phyloP scores from a whole-genome alignment of 768 basidiomycete genomes.

The Mycena rebaudengoi region DNA sequence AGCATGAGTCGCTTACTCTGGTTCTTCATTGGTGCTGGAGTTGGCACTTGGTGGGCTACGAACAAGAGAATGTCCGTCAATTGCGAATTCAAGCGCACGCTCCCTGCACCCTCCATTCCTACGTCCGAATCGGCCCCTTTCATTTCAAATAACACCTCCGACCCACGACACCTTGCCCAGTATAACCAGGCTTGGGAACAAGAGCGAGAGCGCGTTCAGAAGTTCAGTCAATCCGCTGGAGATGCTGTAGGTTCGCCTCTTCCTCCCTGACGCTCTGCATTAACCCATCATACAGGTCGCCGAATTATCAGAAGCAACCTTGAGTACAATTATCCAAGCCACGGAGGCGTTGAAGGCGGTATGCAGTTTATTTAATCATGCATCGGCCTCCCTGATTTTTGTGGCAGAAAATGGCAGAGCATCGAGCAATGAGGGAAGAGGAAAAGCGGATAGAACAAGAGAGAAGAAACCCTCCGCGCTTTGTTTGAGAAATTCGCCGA shows the following conservation, averaged over 20 bases:
- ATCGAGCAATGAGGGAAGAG: conserved; percentile 17
- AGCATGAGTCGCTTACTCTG: conserved; percentile 18
- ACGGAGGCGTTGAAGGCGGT: conserved; percentile 27
- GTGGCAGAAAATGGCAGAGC: conserved; percentile 28
- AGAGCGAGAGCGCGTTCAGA: conserved; percentile 34
- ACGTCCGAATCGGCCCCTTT: neutral
- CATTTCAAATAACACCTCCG: too few relatives aligned
- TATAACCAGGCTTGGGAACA: conserved; percentile 47
- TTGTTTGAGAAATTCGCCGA: too few relatives aligned
- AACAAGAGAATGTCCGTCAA: conserved; percentile 6
- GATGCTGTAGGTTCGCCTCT: conserved; percentile 9
- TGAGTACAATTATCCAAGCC: conserved; percentile 25
- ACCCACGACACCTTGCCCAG: conserved; percentile 33
- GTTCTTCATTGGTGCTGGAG: conserved; percentile 19
- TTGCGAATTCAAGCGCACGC: conserved; percentile 2
- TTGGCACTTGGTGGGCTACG: conserved; percentile 24
- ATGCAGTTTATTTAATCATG: neutral
- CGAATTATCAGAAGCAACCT: conserved; percentile 22
- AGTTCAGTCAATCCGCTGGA: conserved; percentile 19
- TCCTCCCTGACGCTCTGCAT: neutral
- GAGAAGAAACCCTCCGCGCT: conserved; percentile 15
- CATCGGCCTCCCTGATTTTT: neutral
- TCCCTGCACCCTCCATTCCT: neutral
- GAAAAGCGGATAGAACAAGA: conserved; percentile 23
- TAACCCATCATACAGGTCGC: conserved; percentile 3